Base-by-base conservation (phyloP, 305 asterid species). In the Vinca major region DNA sequence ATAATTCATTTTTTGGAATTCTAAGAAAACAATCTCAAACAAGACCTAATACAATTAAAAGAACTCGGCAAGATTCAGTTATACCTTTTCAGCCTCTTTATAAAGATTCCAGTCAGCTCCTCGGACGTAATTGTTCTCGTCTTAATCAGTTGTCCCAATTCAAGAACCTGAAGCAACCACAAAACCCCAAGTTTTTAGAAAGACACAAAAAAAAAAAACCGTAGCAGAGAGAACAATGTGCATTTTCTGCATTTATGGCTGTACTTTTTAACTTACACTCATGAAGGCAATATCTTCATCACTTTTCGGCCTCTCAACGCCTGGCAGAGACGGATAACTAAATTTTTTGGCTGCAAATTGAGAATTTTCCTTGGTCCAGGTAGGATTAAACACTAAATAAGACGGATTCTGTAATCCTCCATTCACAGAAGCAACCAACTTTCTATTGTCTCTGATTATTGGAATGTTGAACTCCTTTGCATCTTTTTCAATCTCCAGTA, bases 211-310 rank as follows among this genome's bases (percentile, higher is more conserved):
- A 14, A n/a, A 0, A 20, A 0, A 1, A 2, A 40, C 11, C n/a
- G 41, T 12, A n/a, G 50, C 48, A 41, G 16, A 40, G 10, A 40
- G 1, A 16, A 48, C 14, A 6, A 60, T 44, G 2, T 13, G 45
- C 17, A 6, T 56, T 43, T 13, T 62, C 8, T 43, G 48, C 33
- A 52, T 43, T 61, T 45, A 39, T 45, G 45, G n/a, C 11, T 37
- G n/a, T 19, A 13, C 33, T 21, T 26, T 26, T 5, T 52, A 72
- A 77, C 94, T 69, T 79, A 90, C 98, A 69, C 91, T 90, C 98
- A 88, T 88, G 76, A 87, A 92, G 43, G 96, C 91, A 79, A 88
- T 81, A 69, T 92, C 96, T 72, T 92, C 94, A 26, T 90, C 86
- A 70, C 67, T 73, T 67, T 75, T 68, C 4, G 91, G 97, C 78